Conservation (phyloP, 306 rosid species). For the Luffa acutangula region DNA sequence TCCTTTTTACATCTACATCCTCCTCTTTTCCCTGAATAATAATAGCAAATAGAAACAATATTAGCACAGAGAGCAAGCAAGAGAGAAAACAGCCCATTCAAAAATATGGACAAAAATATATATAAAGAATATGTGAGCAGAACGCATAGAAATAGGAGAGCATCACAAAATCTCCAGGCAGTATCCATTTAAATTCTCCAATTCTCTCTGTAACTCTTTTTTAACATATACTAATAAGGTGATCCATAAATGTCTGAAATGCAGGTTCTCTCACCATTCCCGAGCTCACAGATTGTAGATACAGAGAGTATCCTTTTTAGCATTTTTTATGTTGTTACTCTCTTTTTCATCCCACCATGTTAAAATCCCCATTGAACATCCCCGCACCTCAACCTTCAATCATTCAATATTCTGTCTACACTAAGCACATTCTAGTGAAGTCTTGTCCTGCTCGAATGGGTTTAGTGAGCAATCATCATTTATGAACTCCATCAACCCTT, state of each 20-base stretch:
- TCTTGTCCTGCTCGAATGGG: no score
- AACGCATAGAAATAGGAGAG: background rate
- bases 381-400: no score
- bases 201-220: background rate
- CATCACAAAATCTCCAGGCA: background rate
- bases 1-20: constrained; percentile 55
- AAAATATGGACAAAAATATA: background rate
- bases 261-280: background rate
- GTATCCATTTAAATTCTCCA: background rate
- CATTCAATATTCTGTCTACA: no score
- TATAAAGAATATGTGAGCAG: background rate
- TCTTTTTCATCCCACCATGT: no score
- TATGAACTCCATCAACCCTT: no score
- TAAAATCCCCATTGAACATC: no score
- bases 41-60: constrained; percentile 19
- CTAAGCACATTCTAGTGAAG: no score
- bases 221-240: background rate
- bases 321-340: no score
- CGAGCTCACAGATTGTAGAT: no score
- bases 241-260: background rate
- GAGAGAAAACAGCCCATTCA: background rate
- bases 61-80: background rate
- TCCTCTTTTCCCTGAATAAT: constrained; percentile 44
- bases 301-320: no score
- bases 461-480: no score